Evolutionary conservation across 1,139 yeast genomes (phyloP).

Genomic region (Kodamaea alishanica): DNA sequence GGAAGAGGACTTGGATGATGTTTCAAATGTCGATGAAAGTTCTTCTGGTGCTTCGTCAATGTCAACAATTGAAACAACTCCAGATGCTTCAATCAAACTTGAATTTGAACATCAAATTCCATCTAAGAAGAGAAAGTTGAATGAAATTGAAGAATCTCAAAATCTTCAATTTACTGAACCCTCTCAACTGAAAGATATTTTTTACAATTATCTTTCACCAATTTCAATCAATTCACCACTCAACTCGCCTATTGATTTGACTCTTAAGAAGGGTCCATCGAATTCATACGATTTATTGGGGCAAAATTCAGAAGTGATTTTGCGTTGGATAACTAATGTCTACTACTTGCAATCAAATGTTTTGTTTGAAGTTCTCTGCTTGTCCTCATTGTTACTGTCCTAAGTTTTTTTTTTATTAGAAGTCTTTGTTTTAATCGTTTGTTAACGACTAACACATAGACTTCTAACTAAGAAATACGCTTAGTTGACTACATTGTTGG

Average conservation of each 20-base stretch:
- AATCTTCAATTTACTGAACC: no score
- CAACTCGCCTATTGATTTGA: conserved; percentile 42
- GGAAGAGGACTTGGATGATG: conserved; percentile 4
- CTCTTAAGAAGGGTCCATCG: conserved; percentile 20
- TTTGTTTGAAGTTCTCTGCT: conserved; percentile 32
- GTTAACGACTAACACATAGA: background rate
- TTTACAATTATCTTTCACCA: conserved; percentile 42
- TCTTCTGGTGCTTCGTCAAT: no score
- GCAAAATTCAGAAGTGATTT: conserved; percentile 54
- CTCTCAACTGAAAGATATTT: conserved; percentile 12
- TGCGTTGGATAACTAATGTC: conserved; percentile 18
- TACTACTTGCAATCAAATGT: conserved; percentile 1
- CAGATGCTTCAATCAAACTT: background rate
- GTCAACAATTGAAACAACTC: conserved; percentile 3
- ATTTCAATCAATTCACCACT: conserved; percentile 43
- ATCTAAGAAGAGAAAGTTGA: conserved; percentile 9
- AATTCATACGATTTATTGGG: conserved; percentile 36
- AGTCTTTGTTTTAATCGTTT: background rate
- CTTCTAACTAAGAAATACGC: background rate
- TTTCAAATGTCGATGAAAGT: no score
- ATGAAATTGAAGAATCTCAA: conserved; percentile 3
- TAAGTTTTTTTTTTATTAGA: conserved; percentile 1
- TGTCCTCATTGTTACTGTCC: conserved; percentile 15
- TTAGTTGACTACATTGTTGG: conserved; percentile 6
- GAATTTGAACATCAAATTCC: background rate